Conservation (phyloP, 2,329 filamentous ascomycete species). For the Paecilomyces sp. region DNA sequence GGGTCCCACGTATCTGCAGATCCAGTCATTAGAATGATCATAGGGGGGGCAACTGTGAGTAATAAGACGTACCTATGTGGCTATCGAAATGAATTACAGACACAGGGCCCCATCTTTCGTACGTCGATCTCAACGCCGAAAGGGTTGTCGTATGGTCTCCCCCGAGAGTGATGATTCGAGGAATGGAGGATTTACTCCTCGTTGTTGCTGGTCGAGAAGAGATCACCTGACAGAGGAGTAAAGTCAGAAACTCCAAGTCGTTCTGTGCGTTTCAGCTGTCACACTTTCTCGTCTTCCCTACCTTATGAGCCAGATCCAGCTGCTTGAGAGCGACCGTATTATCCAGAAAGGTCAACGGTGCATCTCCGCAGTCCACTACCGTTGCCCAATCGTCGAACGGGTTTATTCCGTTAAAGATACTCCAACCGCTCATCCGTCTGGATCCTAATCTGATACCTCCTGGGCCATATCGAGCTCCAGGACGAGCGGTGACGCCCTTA, state of each 20-base stretch:
- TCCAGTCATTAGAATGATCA: not conserved
- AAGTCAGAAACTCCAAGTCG: not conserved
- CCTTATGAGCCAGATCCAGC: constrained; percentile 44
- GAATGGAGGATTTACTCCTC: constrained; percentile 22
- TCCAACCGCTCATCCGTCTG: constrained; percentile 40
- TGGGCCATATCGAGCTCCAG: constrained; percentile 48
- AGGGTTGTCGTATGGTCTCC: constrained; percentile 53
- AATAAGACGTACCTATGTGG: constrained; percentile 26
- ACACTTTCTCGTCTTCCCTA: constrained; percentile 3
- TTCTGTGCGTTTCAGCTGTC: not conserved
- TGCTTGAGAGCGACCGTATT: constrained; percentile 50
- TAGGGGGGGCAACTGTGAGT: not conserved
- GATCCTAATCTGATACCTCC: constrained; percentile 46
- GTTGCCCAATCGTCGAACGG: constrained; percentile 42
- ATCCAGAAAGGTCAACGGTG: constrained; percentile 45
- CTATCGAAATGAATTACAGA: constrained; percentile 54
- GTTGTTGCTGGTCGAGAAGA: constrained; percentile 40
- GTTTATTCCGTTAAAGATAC: constrained; percentile 44
- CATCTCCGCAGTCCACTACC: constrained; percentile 51
- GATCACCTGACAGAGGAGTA: constrained; percentile 24
- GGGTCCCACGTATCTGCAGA: constrained; percentile 47
- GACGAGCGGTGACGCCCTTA: constrained; percentile 41
- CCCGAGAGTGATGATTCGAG: constrained; percentile 47
- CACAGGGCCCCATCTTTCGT: constrained; percentile 44
- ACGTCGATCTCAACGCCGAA: constrained; percentile 44